Evolutionary conservation across 805 yeast species (phyloP), one percentile per base, ranked within the genome.

Genomic region (Suhomyces pyralidae): DNA sequence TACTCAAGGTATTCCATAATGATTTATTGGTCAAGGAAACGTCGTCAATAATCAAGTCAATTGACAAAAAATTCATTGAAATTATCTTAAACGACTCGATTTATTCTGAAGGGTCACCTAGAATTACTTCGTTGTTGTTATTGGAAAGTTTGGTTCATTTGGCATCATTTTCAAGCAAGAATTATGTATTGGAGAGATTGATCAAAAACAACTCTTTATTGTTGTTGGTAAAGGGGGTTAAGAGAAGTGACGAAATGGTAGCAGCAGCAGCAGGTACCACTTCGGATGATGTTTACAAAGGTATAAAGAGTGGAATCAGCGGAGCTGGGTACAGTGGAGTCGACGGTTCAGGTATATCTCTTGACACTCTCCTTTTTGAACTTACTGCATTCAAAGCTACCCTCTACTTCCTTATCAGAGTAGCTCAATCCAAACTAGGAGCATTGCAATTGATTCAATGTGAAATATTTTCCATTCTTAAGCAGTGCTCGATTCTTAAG

Each of bases 351-450:
- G 70, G 71, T 1, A 67, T 81, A 8, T 74, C 81, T 14, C 59
- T 82, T 48, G 84, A 84, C 53, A 69, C 81, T 3, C 68, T 87
- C 24, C 66, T 89, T 1, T 86, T 86, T 65, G 97, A 90, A 60
- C 67, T 89, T 25, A 87, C 94, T 0, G 85, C 89, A 1, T 87
- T 86, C 71, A 88, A 86, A 59, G 78, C 93, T 0, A 81, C 87
- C 0, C 65, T 90, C 42, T 83, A 84, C 53, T 78, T 92, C 47
- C 71, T 93, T 55, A 77, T 85, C 1, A 80, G 94, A 58, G 79
- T 93, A 10, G 90, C 96, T 0, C 90, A 87, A 62, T 81, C 88
- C 0, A 82, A 88, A 56, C 63, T 66, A 7, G 98, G 99, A 3
- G 91, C 97, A 0, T 81, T 82, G 48, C 86, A 84, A 51, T 71